These are phyloP conservation scores for Heterobasidion annosum DNA, from an alignment of 1,284 basidiomycete species.

Conservation along the genomic window DNA sequence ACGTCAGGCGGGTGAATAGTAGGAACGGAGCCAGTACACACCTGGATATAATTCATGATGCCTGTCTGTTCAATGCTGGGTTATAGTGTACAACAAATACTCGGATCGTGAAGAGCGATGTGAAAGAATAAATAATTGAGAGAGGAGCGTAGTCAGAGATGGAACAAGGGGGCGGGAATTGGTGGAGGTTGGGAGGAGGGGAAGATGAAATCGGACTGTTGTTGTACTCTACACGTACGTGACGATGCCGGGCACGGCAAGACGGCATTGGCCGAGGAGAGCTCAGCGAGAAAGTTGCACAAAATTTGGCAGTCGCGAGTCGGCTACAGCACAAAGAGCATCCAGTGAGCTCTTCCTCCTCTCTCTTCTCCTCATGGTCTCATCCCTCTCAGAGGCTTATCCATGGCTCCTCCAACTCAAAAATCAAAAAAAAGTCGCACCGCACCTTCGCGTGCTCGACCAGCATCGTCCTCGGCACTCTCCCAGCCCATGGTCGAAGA, in stretches of 20 bases:
- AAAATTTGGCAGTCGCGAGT: not conserved
- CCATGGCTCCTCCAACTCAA: conserved; percentile 20
- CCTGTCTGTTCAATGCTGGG: not conserved
- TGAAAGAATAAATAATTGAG: not conserved
- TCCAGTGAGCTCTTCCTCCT: not conserved
- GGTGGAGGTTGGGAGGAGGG: not conserved
- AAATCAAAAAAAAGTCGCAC: conserved; percentile 42
- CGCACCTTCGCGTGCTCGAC: conserved; percentile 46
- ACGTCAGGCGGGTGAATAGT: conserved; percentile 2
- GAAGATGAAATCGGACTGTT: not conserved
- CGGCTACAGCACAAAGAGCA: not conserved
- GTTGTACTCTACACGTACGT: too few relatives aligned
- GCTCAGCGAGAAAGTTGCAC: not conserved
- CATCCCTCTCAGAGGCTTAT: not conserved
- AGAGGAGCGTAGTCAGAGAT: not conserved
- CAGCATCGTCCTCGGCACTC: conserved; percentile 45
- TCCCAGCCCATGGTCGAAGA: conserved; percentile 50
- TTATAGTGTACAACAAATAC: not conserved
- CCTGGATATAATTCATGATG: conserved; percentile 66
- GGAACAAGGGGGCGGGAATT: not conserved
- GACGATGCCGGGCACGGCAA: not conserved
- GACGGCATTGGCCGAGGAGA: not conserved
- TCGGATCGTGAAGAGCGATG: not conserved
- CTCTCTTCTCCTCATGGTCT: not conserved
- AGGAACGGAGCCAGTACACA: conserved; percentile 16